Evolutionary conservation across 306 rosid species (phyloP).

Genomic region (Acacia confusa): DNA sequence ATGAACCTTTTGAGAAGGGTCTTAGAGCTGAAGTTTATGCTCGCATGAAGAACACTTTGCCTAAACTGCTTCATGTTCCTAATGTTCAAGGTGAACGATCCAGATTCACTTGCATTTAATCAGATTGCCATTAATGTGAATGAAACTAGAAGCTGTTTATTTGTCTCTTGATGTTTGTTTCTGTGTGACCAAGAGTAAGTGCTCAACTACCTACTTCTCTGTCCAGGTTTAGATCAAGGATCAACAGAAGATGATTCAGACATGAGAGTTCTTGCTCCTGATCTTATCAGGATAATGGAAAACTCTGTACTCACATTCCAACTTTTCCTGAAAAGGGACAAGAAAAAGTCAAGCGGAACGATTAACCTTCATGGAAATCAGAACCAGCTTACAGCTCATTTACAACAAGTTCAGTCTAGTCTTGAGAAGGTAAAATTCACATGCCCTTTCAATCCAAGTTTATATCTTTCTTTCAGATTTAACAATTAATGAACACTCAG

Average conservation of each 20-base stretch:
- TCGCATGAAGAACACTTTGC: conserved; percentile 63
- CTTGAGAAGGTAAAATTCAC: conserved; percentile 73
- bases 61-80: conserved; percentile 87
- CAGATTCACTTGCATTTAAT: neutral
- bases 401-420: conserved; percentile 71
- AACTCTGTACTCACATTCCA: conserved; percentile 76
- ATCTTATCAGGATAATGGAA: conserved; percentile 71
- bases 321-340: conserved; percentile 80
- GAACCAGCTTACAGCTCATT: conserved; percentile 64
- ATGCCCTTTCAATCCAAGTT: conserved; percentile 18
- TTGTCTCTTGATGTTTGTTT: conserved; percentile 7
- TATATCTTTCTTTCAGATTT: neutral
- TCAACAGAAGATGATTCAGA: conserved; percentile 65
- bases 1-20: conserved; percentile 93
- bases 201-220: conserved; percentile 19
- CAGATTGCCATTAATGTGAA: conserved; percentile 1
- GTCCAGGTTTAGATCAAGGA: conserved; percentile 67
- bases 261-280: conserved; percentile 64
- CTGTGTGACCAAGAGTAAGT: conserved; percentile 3
- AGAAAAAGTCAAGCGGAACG: conserved; percentile 56
- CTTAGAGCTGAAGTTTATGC: conserved; percentile 71
- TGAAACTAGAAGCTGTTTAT: neutral
- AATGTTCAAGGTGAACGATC: conserved; percentile 64
- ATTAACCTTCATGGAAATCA: conserved; percentile 63
- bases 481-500: neutral